Percentiles rank a stretch among this genome's conserved stretches.
Evolutionary conservation across 495 filamentous ascomycete species (phyloP).

Genomic region (Pseudevernia furfuracea): DNA sequence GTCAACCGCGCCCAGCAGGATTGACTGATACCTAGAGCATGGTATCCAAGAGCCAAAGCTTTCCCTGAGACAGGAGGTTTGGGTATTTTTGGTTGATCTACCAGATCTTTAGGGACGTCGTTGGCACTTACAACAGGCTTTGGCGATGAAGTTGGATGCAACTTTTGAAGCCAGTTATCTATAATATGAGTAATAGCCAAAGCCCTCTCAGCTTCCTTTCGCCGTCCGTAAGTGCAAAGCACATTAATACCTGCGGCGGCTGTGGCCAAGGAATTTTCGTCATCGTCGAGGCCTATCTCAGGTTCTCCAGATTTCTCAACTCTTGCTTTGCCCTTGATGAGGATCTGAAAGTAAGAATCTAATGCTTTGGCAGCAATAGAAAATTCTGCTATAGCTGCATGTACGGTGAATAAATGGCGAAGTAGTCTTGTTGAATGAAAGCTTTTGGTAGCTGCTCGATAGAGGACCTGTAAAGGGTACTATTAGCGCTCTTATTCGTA

Average conservation of each 20-base stretch:
- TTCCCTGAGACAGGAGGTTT: slow-evolving; percentile 40
- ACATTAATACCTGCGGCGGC: slow-evolving; percentile 68
- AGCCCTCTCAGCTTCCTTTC: slow-evolving; percentile 69
- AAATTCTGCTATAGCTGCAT: slow-evolving; percentile 78
- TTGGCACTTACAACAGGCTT: slow-evolving; percentile 34
- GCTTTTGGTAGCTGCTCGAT: slow-evolving; percentile 80
- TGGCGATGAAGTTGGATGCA: slow-evolving; percentile 29
- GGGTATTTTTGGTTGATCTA: slow-evolving; percentile 22
- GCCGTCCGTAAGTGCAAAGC: slow-evolving; percentile 71
- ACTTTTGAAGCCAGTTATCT: slow-evolving; percentile 54
- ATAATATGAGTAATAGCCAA: slow-evolving; percentile 56
- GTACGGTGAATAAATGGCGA: slow-evolving; percentile 80
- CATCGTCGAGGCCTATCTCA: slow-evolving; percentile 68
- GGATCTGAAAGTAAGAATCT: slow-evolving; percentile 80
- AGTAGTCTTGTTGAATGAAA: slow-evolving; percentile 88
- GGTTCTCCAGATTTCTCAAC: slow-evolving; percentile 66
- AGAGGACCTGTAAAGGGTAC: slow-evolving; percentile 52
- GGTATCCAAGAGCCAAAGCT: slow-evolving; percentile 60
- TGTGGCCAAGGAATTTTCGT: slow-evolving; percentile 65
- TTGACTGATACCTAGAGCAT: slow-evolving; percentile 72
- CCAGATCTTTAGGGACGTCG: slow-evolving; percentile 27
- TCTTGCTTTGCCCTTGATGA: slow-evolving; percentile 70
- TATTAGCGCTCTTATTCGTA: neutral
- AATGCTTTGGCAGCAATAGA: slow-evolving; percentile 79
- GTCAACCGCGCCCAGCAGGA: slow-evolving; percentile 81